Base-by-base conservation (phyloP, 768 basidiomycete species). In the Kwoniella newhampshirensis region DNA sequence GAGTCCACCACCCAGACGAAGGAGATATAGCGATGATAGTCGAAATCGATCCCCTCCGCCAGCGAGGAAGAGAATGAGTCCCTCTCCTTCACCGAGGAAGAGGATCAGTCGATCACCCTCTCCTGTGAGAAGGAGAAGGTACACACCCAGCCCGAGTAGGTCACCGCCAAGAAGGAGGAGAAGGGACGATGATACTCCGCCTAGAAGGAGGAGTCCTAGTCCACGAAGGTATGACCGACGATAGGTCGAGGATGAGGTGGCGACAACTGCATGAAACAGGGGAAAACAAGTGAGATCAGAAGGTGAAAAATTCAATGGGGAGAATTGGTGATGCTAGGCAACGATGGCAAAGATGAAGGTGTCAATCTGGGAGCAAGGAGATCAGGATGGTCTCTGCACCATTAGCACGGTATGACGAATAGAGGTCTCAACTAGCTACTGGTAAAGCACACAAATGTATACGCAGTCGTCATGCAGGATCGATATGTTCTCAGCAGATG, bases 1-100 rank as follows among this genome's bases (percentile, higher is more conserved):
- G 48, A 28, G 44, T 17, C 36, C 50, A 35, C 42, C 46, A 11
- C 51, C 52, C 18, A 51, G 51, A 45, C 37, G 58, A 43, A 61
- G 68, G 28, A 49, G 56, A 21, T 59, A 59, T 25, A 13, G 46
- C 21, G 44, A 63, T 36, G 54, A 53, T 46, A 37, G 66, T 2
- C 57, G 63, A 32, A 51, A 62, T n/a, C 51, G 51, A 36, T 64
- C 60, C 11, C 57, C 58, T 3, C 42, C 62, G 11, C 49, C 60
- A 55, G 32, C 26, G 12, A 23, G 57, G 23, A 56, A 41, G 55
- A 47, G 55, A n/a, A 27, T 30, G 28, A 44, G 54, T 47, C 32
- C 51, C 4, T 75, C 73, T 21, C 69, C 75, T 47, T 68, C 70
- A 9, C 66, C 62, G 64, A 62, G 11, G 66, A 70, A 42, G 67